These are phyloP conservation scores for Fusarium sp. DNA, from an alignment of 2,329 filamentous ascomycete species.

Conservation along the genomic window DNA sequence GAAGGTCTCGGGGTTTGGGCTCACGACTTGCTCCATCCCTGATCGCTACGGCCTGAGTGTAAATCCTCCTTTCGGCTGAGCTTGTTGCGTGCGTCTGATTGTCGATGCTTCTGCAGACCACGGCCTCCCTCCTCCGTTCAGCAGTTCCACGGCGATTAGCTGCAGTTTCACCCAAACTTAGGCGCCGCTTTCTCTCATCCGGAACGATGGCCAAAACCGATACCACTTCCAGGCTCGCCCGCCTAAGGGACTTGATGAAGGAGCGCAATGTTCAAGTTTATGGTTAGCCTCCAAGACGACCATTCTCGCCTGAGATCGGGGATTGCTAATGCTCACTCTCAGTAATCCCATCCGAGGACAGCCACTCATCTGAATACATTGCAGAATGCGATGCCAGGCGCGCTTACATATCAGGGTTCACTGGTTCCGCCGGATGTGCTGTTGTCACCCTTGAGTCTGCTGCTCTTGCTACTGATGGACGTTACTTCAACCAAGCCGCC, in stretches of 20 bases:
- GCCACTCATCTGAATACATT: conserved; percentile 97
- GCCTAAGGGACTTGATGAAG: conserved; percentile 86
- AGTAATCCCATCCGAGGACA: conserved; percentile 98
- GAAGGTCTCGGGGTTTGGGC: conserved; percentile 10
- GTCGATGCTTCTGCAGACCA: conserved; percentile 41
- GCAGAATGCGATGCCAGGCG: conserved; percentile 92
- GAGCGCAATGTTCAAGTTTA: conserved; percentile 89
- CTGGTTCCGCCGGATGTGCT: conserved; percentile 92
- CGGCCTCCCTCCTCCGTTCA: conserved; percentile 36
- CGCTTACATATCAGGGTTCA: conserved; percentile 92
- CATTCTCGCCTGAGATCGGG: not conserved
- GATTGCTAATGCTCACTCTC: conserved; percentile 28
- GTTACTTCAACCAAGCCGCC: conserved; percentile 96
- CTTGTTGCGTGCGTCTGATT: conserved; percentile 31
- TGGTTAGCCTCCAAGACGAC: conserved; percentile 64
- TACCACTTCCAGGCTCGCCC: conserved; percentile 77
- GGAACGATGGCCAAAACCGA: conserved; percentile 63
- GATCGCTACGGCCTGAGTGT: conserved; percentile 11
- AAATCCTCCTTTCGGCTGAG: conserved; percentile 13
- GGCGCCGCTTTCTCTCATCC: conserved; percentile 33
- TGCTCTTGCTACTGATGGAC: conserved; percentile 90
- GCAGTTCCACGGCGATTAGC: conserved; percentile 29
- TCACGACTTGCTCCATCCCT: conserved; percentile 1
- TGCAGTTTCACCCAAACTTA: conserved; percentile 12
- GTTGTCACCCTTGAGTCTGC: conserved; percentile 88